Base-by-base conservation (phyloP, 2,329 filamentous ascomycete genomes). In the Apiospora marii region DNA sequence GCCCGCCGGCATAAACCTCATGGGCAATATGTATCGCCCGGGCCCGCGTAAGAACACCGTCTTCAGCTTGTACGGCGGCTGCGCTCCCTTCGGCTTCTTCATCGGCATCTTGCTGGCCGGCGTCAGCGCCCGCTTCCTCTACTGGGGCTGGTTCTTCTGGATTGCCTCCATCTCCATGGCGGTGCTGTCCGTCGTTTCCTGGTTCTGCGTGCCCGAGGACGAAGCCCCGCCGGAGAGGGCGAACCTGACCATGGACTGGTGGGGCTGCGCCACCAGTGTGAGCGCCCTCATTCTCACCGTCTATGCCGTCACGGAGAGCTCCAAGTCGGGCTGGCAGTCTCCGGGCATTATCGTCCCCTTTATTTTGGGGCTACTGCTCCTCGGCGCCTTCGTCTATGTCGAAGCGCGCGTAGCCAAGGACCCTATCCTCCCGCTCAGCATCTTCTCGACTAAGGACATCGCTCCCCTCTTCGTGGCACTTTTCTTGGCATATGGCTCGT, bases 381-480 rank as follows among this genome's bases (percentile, higher is more conserved):
- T 95, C 1, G 82, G 81, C 0, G 81, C 83, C 0, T 89, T 92
- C 14, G 84, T 91, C 6, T 94, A 93, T 74, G 84, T 94, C 10
- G 92, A 95, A 82, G 90, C 90, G 0, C 92, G 90, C 88, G 85
- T 93, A 0, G 89, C 92, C 1, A 79, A 85, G 41, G 86, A 90
- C 70, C 93, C 93, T 0, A 83, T 95, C 0, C 83, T 95, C 0
- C 92, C 93, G 0, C 84, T 87, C 0, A 91, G 91, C 34, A 82
- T 95, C 30, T 95, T 95, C 82, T 81, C 84, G 41, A 88, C 91
- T 13, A 90, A 89, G 72, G 90, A 90, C 69, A 92, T 95, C 88
- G 87, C 85, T 34, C 86, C 90, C 0, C 81, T 94, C 27, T 83
- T 88, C 4, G 74, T 90, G 1, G 86, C 88, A 0, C 82, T 93